These are phyloP conservation scores for Picochlorum costavermella DNA, from an alignment of 139 green algal species.

Conservation along the genomic window DNA sequence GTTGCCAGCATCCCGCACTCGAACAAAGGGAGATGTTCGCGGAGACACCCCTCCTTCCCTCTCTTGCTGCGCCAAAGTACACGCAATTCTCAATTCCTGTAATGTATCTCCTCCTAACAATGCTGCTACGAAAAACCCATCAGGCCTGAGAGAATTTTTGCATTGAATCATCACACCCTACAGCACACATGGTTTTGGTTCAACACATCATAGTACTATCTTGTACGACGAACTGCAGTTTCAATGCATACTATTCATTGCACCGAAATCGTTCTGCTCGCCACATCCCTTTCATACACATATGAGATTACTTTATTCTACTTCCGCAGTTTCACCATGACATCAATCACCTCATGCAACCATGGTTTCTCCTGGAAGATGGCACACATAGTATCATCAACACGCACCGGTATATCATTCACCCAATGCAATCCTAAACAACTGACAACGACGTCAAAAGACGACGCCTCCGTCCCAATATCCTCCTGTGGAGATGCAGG, in stretches of 20 bases:
- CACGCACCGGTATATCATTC: slow-evolving; percentile 68
- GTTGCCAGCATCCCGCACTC: slow-evolving; percentile 67
- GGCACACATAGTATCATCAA: neutral
- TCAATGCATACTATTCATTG: neutral
- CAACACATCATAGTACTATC: no score
- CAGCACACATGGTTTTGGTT: no score
- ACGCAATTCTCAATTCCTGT: slow-evolving; percentile 68
- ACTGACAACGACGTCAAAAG: slow-evolving; percentile 49
- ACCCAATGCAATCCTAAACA: slow-evolving; percentile 74
- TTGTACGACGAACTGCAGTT: slow-evolving; percentile 32
- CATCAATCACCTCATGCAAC: neutral
- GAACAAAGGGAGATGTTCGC: slow-evolving; percentile 62
- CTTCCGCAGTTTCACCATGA: slow-evolving; percentile 7
- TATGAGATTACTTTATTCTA: slow-evolving; percentile 10
- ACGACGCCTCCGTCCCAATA: slow-evolving; percentile 31
- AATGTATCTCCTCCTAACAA: slow-evolving; percentile 76
- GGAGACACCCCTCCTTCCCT: slow-evolving; percentile 66
- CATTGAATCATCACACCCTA: slow-evolving; percentile 60
- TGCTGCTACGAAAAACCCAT: slow-evolving; percentile 68
- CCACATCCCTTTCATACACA: neutral
- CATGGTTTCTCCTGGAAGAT: neutral
- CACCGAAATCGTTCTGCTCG: neutral
- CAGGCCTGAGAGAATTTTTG: slow-evolving; percentile 51
- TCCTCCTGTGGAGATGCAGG: slow-evolving; percentile 17
- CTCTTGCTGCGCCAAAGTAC: slow-evolving; percentile 66